Percentiles rank a stretch among this genome's conserved stretches.
Conservation (phyloP, 257 asterid genomes). For the Lavandula angustifolia region DNA sequence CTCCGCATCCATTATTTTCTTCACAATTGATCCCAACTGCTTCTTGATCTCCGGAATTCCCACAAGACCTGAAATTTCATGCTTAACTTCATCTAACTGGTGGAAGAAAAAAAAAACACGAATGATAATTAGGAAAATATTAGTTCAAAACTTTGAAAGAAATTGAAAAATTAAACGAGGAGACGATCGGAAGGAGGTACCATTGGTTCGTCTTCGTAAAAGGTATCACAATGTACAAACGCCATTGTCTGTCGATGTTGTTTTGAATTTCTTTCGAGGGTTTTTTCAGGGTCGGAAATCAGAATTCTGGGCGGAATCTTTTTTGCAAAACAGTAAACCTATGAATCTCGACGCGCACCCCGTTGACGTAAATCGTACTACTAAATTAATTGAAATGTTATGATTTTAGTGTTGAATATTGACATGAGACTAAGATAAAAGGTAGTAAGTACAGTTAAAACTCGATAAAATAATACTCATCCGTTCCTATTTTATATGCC, state of each 20-base stretch:
- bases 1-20: constrained; percentile 42
- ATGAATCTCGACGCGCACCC: too few species aligned
- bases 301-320: constrained; percentile 12
- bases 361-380: too few species aligned
- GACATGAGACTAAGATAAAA: too few species aligned
- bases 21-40: constrained; percentile 43
- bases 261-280: background rate
- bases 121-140: constrained; percentile 1
- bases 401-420: too few species aligned
- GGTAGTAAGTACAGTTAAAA: too few species aligned
- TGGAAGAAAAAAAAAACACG: background rate
- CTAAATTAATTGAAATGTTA: too few species aligned
- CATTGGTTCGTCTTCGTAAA: constrained; percentile 42
- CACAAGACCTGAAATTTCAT: constrained; percentile 42
- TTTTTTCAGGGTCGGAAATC: constrained; percentile 1
- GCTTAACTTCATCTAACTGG: constrained; percentile 49
- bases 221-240: constrained; percentile 34
- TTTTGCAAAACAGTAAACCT: background rate
- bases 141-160: background rate
- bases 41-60: constrained; percentile 45
- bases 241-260: constrained; percentile 32
- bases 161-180: background rate
- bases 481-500: too few species aligned
- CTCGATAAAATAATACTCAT: too few species aligned
- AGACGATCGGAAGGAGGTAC: constrained; percentile 17